These are phyloP conservation scores for Penicillium coprophilum DNA, from an alignment of 495 filamentous ascomycete genomes.

Conservation along the genomic window DNA sequence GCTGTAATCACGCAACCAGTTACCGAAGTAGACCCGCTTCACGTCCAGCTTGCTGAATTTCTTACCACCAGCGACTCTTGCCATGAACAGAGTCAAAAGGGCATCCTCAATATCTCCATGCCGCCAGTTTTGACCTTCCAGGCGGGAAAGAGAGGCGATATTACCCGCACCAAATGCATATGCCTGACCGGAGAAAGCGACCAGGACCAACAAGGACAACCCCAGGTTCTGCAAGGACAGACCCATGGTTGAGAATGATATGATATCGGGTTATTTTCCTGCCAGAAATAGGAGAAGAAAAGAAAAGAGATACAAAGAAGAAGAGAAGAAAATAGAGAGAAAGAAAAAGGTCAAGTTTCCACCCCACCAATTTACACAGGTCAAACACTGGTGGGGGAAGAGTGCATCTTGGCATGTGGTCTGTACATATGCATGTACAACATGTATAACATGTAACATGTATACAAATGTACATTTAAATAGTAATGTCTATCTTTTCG, in stretches of 20 bases:
- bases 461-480: too few relatives aligned
- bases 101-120: conserved; percentile 91
- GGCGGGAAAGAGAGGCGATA: conserved; percentile 70
- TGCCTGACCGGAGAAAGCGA: conserved; percentile 62
- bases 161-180: conserved; percentile 87
- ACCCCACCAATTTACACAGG: conserved; percentile 9
- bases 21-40: conserved; percentile 83
- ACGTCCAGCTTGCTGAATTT: conserved; percentile 88
- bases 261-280: not conserved
- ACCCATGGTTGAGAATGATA: conserved; percentile 21
- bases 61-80: conserved; percentile 73
- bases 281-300: not conserved
- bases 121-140: conserved; percentile 87
- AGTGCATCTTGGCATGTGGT: too few relatives aligned
- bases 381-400: conserved; percentile 9
- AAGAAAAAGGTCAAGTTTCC: not conserved
- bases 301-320: not conserved
- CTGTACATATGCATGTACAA: too few relatives aligned
- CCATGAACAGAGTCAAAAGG: conserved; percentile 71
- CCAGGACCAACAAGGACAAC: conserved; percentile 53
- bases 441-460: too few relatives aligned
- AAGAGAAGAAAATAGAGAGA: not conserved
- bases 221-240: conserved; percentile 31
- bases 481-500: too few relatives aligned
- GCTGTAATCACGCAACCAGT: conserved; percentile 83